Conservation (phyloP, 768 basidiomycete species). For the Auriscalpium orientale region DNA sequence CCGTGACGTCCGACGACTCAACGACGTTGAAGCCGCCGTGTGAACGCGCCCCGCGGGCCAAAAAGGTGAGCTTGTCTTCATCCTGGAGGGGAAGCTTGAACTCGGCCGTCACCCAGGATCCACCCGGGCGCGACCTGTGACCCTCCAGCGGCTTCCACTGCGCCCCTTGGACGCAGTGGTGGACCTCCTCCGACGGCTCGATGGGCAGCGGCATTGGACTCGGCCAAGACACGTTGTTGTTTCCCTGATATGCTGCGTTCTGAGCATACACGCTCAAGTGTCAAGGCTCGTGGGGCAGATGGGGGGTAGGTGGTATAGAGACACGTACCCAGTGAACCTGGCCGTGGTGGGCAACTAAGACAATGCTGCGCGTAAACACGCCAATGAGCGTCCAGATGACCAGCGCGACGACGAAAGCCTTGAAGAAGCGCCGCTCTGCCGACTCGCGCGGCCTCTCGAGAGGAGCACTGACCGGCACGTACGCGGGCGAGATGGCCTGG, state of each 20-base stretch:
- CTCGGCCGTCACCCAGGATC: constrained; percentile 16
- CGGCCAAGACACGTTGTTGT: not conserved
- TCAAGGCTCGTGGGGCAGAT: too few species aligned
- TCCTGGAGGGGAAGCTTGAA: constrained; percentile 25
- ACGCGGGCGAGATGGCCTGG: not conserved
- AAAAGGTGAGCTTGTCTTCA: constrained; percentile 22
- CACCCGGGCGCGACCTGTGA: not conserved
- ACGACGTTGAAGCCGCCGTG: constrained; percentile 10
- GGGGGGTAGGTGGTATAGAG: too few species aligned
- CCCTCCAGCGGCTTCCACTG: constrained; percentile 15
- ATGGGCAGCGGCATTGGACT: not conserved
- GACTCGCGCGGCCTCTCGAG: not conserved
- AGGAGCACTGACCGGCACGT: not conserved
- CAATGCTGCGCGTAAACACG: constrained; percentile 5
- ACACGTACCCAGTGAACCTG: constrained; percentile 1
- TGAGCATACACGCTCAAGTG: not conserved
- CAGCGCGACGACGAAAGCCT: constrained; percentile 20
- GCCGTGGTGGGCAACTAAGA: not conserved
- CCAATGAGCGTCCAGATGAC: constrained; percentile 18
- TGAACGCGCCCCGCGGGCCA: constrained; percentile 21
- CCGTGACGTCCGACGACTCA: constrained; percentile 4
- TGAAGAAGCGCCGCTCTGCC: constrained; percentile 18
- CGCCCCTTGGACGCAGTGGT: constrained; percentile 12
- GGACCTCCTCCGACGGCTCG: not conserved
- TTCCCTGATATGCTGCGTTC: not conserved